Evolutionary conservation across 2,329 filamentous ascomycete genomes (phyloP), one percentile per base, ranked within the genome.

Genomic region (Nakataea oryzae): DNA sequence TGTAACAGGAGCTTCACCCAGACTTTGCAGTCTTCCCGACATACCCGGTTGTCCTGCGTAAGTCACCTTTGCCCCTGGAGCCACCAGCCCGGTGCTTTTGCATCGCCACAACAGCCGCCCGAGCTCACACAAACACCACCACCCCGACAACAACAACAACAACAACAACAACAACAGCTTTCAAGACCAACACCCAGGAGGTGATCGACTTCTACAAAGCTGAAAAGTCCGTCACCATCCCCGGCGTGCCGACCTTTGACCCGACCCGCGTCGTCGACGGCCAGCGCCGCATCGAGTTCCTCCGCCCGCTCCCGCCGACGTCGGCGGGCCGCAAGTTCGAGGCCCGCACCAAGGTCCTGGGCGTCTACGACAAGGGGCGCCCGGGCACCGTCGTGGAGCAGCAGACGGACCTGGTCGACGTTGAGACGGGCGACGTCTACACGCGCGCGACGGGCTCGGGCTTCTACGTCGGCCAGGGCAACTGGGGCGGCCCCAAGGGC

Each of bases 401-500:
- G 5, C 88, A 96, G 79, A 84, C 86, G 65, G 81, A 88, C 62
- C 82, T 96, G 57, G 89, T 95, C 27, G 90, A 96, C 67, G 83
- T 79, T 61, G 77, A 76, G 63, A 84, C 75, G 3, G 87, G 85
- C 30, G 89, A 93, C 64, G 82, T 89, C 26, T 96, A 93, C 75
- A 80, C 81, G 17, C 84, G 86, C 68, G 84, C 86, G 64, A 80
- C 88, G 54, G 86, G 86, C 59, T 90, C 85, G 69, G 85, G 82
- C 27, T 96, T 96, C 75, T 93, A 87, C 71, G 86, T 96, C 64
- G 90, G 84, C 2, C 91, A 96, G 74, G 85, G 85, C 69, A 79
- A 79, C 73, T 97, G 93, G 93, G 89, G 90, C 66, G 93, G 93
- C 0, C 93, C 93, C 54, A 96, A 96, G 78, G 93, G 91, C 6